Evolutionary conservation across 768 basidiomycete genomes (phyloP).

Genomic region (Naganishia randhawae): DNA sequence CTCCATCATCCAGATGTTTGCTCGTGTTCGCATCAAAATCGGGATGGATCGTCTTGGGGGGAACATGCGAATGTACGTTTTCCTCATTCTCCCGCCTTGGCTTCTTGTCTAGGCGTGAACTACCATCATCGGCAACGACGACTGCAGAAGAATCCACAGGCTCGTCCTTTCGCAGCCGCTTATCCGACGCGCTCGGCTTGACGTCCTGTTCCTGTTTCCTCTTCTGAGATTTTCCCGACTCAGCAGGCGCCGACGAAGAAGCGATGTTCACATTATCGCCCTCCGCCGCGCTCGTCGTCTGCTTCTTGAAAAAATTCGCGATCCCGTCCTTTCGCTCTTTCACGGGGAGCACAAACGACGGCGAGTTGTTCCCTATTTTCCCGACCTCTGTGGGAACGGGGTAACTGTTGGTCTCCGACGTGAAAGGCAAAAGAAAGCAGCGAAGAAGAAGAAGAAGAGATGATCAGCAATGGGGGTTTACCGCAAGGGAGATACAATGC

Average conservation of each 20-base stretch:
- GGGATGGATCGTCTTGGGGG: constrained; percentile 32
- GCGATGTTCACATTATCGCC: constrained; percentile 11
- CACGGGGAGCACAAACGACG: constrained; percentile 76
- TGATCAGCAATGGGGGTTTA: too few species aligned
- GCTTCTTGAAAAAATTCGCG: constrained; percentile 51
- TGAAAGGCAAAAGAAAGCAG: too few species aligned
- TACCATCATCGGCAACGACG: constrained; percentile 21
- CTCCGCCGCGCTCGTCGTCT: constrained; percentile 29
- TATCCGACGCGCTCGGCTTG: neutral
- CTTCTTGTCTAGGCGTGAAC: constrained; percentile 20
- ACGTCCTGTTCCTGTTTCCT: neutral
- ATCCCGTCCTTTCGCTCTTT: constrained; percentile 75
- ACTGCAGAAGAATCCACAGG: neutral
- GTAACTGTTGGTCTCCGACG: constrained; percentile 58
- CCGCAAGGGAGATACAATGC: too few species aligned
- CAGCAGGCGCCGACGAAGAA: constrained; percentile 4
- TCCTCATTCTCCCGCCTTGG: constrained; percentile 8
- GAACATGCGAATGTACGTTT: constrained; percentile 27
- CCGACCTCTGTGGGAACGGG: constrained; percentile 85
- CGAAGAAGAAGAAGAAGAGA: too few species aligned
- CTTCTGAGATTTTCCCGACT: neutral
- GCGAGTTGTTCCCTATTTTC: constrained; percentile 78
- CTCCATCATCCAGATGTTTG: too few species aligned
- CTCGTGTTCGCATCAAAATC: constrained; percentile 14
- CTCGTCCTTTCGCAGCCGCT: constrained; percentile 22